Evolutionary conservation across 805 yeast genomes (phyloP).

Genomic region (Barnettozyma californica): DNA sequence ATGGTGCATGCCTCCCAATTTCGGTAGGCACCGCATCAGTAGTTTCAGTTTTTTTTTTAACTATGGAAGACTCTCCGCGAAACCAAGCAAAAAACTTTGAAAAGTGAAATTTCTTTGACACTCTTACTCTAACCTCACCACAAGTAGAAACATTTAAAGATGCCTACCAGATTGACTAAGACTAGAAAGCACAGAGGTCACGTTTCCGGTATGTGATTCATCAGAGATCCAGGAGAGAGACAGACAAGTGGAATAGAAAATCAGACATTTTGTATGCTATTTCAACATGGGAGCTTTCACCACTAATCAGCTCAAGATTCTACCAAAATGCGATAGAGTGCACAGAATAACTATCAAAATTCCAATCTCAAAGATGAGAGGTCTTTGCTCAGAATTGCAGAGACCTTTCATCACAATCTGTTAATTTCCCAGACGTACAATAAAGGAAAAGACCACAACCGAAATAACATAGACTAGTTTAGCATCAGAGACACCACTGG

Average conservation of each 20-base stretch:
- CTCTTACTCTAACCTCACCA: slow-evolving; percentile 10
- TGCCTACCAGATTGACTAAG: slow-evolving; percentile 99
- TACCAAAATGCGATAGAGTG: not conserved
- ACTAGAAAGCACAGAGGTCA: slow-evolving; percentile 99
- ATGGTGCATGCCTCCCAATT: not conserved
- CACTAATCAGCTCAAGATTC: not conserved
- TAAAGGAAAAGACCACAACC: too few relatives aligned
- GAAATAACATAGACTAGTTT: too few relatives aligned
- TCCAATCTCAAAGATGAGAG: not conserved
- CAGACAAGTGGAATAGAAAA: not conserved
- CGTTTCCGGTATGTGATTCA: slow-evolving; percentile 86
- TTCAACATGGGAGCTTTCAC: not conserved
- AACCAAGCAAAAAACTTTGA: slow-evolving; percentile 16
- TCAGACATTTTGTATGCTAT: not conserved
- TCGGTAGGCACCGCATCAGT: slow-evolving; percentile 7
- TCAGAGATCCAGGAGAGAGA: not conserved
- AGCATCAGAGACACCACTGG: too few relatives aligned
- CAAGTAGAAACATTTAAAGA: slow-evolving; percentile 36
- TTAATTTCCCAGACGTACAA: too few relatives aligned
- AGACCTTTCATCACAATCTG: too few relatives aligned
- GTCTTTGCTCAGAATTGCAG: too few relatives aligned
- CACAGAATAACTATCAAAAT: not conserved
- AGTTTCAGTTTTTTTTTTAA: not conserved
- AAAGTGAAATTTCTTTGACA: slow-evolving; percentile 20
- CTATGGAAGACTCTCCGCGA: slow-evolving; percentile 3